Evolutionary conservation across 2,329 filamentous ascomycete species (phyloP), one percentile per base, ranked within the genome.

Genomic region (Eurotiales sp.): DNA sequence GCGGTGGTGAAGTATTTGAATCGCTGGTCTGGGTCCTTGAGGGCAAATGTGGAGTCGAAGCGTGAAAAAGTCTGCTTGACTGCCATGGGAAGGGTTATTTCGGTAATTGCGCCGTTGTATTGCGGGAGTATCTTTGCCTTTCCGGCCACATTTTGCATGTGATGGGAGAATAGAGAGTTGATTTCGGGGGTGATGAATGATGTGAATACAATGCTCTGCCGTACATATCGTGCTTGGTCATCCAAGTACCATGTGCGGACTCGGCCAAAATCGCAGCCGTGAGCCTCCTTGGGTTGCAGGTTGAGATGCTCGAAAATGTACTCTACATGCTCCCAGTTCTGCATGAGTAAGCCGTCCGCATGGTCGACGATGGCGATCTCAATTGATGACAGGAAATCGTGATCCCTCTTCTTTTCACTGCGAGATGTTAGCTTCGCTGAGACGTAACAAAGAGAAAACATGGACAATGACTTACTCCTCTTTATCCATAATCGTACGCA

Each of bases 321-420:
- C 67, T 95, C 88, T 55, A 96, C 82, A 65, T 99, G 92, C 63
- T 96, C 90, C 91, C 92, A 97, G 68, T 96, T 97, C 69, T 99
- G 93, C 90, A 96, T 96, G 8, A 95, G 81, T 37, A 96, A 81
- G 0, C 90, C 90, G 69, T 97, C 91, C 11, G 90, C 87, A 70
- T 97, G 91, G 67, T 99, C 93, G 55, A 96, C 79, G 42, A 97
- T 78, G 27, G 93, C 84, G 46, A 99, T 72, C 71, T 99, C 93
- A 61, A 99, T 88, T 1, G 92, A 97, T 52, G 88, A 92, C 12
- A 99, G 78, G 66, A 96, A 99, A 69, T 99, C 93, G 60, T 83
- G 85, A 66, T 97, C 92, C 30, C 81, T 72, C 57, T 83, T 84
- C 66, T 86, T 86, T 54, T 76, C 79, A 59, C 74, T 78, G 49